Evolutionary conservation across 768 basidiomycete species (phyloP), one percentile per base, ranked within the genome.

Genomic region (Coprinopsis marcescibilis): DNA sequence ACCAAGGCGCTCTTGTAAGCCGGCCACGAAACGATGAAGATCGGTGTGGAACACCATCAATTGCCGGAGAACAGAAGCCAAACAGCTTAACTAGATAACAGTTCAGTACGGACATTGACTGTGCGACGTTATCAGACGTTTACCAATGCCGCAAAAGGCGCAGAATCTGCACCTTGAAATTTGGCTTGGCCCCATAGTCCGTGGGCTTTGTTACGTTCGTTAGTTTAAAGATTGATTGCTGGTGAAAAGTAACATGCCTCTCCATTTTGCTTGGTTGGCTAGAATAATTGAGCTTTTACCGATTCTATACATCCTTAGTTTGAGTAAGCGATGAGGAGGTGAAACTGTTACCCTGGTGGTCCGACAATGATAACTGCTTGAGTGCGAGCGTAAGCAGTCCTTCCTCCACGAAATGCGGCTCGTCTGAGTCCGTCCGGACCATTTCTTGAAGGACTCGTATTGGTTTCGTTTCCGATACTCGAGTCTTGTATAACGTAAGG

Each of bases 101-200:
- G 34, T 41, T 56, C 4, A 55, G 45, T 49, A 38, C 32, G 15
- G 6, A 45, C 32, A 21, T 20, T 7, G 21, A 24, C 3, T 34
- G 8, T 17, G 38, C 1, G 38, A 24, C n/a, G 40, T 30, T 21
- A 30, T 13, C 12, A 11, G 17, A 32, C 29, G 23, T 71, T 50
- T 55, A 81, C 79, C 55, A 88, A 58, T 0, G 82, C 79, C 12
- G 80, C 72, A 57, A 85, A 88, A 13, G 85, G 85, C 3, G 83
- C 80, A 2, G 81, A 76, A 45, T 82, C 78, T 4, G 72, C 68
- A 40, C 67, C 75, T 53, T 83, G 78, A 51, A 85, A 85, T 62
- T 85, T 85, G 5, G 83, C 83, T 52, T 85, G 83, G 12, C 83
- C 84, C 84, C 84, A 87, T 4, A 85, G 69, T 3, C 84, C 84